phyloP scores from a whole-genome alignment of 2,329 filamentous ascomycete species.

The Ilyonectria robusta region DNA sequence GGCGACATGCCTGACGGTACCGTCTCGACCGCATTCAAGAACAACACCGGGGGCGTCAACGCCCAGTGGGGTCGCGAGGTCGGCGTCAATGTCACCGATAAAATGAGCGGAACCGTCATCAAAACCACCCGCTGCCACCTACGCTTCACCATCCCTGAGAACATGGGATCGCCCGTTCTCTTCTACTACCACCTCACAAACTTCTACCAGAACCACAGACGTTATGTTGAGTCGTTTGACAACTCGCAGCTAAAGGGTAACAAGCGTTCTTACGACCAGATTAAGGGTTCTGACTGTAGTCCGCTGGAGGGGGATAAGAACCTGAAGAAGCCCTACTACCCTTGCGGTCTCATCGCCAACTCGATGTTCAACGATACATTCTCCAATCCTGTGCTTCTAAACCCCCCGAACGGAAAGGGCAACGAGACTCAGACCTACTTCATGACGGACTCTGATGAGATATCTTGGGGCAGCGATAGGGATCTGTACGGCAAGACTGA shows the following conservation, averaged over 20 bases:
- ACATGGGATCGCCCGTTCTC: conserved; percentile 85
- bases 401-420: conserved; percentile 54
- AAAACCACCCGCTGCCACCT: conserved; percentile 75
- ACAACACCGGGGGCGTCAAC: conserved; percentile 56
- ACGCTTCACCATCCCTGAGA: conserved; percentile 83
- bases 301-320: conserved; percentile 73
- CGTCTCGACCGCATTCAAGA: conserved; percentile 81
- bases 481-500: conserved; percentile 81
- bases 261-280: conserved; percentile 69
- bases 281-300: conserved; percentile 80
- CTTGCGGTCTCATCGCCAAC: conserved; percentile 96
- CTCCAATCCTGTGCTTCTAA: conserved; percentile 73
- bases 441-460: conserved; percentile 82
- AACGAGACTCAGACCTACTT: conserved; percentile 69
- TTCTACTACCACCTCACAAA: conserved; percentile 97
- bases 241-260: conserved; percentile 84
- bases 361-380: conserved; percentile 98
- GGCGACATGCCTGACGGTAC: conserved; percentile 68
- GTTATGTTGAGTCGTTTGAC: conserved; percentile 93
- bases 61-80: conserved; percentile 61
- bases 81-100: conserved; percentile 54
- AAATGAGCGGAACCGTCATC: conserved; percentile 53
- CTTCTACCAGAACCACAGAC: conserved; percentile 98
- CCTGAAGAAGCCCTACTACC: conserved; percentile 83
- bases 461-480: conserved; percentile 89